phyloP scores from a whole-genome alignment of 1,284 basidiomycete species.

The Rhodotorula sp. region DNA sequence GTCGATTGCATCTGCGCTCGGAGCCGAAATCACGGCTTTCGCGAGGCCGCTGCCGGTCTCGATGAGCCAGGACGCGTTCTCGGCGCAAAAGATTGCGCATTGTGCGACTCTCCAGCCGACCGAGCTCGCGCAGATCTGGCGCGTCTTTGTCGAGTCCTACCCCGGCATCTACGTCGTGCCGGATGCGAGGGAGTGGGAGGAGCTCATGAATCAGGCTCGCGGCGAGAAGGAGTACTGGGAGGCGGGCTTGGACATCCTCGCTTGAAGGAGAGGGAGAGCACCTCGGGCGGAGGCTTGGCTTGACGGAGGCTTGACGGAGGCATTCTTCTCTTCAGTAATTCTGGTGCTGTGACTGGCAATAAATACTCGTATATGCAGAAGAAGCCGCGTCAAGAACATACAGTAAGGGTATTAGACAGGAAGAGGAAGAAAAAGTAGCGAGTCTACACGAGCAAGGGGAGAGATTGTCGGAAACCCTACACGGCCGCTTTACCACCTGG shows the following conservation, averaged over 20 bases:
- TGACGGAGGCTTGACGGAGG: neutral
- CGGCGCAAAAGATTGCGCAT: neutral
- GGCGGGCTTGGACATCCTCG: constrained; percentile 12
- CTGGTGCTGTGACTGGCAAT: neutral
- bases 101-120: no score
- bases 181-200: constrained; percentile 29
- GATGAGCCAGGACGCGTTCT: constrained; percentile 24
- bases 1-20: neutral
- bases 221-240: constrained; percentile 1
- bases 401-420: constrained; percentile 1
- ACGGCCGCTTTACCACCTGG: constrained; percentile 14
- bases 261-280: neutral
- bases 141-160: constrained; percentile 2
- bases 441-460: neutral
- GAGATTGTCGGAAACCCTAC: neutral
- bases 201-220: constrained; percentile 3
- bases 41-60: constrained; percentile 14
- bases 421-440: neutral
- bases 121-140: constrained; percentile 20
- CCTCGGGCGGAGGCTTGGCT: neutral
- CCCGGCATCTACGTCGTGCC: constrained; percentile 20
- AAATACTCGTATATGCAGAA: neutral
- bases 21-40: neutral
- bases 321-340: neutral
- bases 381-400: neutral